These are phyloP conservation scores for Debaryomyces fabryi DNA, from an alignment of 1,139 yeast genomes.

Conservation along the genomic window DNA sequence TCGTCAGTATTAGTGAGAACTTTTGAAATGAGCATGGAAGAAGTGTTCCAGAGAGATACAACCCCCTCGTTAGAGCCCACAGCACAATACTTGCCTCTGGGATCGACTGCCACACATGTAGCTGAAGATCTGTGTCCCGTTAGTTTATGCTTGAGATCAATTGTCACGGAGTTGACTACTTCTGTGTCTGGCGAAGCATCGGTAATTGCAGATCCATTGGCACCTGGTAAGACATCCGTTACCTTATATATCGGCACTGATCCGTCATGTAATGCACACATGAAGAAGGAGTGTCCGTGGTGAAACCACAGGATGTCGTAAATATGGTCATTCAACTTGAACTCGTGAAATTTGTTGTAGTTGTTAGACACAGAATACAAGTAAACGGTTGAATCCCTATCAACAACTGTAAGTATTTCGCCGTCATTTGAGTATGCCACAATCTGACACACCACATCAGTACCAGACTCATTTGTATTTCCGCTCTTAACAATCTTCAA, in stretches of 20 bases:
- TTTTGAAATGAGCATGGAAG: conserved; percentile 45
- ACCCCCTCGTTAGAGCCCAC: conserved; percentile 75
- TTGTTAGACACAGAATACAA: conserved; percentile 29
- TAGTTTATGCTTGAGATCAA: conserved; percentile 36
- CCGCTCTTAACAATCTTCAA: conserved; percentile 28
- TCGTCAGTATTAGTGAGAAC: conserved; percentile 55
- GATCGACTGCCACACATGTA: conserved; percentile 56
- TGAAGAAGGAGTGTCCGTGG: conserved; percentile 30
- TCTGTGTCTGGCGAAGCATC: conserved; percentile 18
- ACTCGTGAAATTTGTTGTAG: conserved; percentile 29
- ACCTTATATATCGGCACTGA: conserved; percentile 31
- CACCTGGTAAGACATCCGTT: neutral
- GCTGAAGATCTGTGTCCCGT: conserved; percentile 57
- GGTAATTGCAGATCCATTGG: conserved; percentile 11
- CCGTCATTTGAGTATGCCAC: conserved; percentile 59
- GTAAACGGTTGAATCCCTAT: conserved; percentile 36
- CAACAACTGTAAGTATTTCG: conserved; percentile 49
- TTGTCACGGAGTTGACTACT: neutral
- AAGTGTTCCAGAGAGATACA: conserved; percentile 61
- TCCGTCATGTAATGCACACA: conserved; percentile 45
- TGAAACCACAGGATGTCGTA: conserved; percentile 45
- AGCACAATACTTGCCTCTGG: conserved; percentile 56
- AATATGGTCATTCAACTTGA: conserved; percentile 29
- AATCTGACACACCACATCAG: conserved; percentile 26
- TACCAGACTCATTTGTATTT: conserved; percentile 10